These are phyloP conservation scores for Trametes cubensis DNA, from an alignment of 768 basidiomycete species.

Conservation along the genomic window DNA sequence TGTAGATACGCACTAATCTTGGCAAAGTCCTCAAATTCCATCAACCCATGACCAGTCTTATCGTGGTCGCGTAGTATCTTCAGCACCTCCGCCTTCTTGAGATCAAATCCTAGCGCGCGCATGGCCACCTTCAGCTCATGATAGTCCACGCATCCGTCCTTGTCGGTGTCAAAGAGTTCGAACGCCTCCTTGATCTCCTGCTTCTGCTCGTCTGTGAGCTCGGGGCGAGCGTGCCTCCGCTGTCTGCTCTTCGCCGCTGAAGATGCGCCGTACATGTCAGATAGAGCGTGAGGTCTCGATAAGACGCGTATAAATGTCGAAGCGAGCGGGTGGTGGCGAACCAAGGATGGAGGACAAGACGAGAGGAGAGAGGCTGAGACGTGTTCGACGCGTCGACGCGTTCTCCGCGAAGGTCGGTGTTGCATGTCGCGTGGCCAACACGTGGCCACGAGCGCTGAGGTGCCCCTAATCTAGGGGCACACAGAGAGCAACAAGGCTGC, in stretches of 20 bases:
- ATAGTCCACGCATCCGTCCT: conserved; percentile 94
- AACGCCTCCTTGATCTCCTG: conserved; percentile 99
- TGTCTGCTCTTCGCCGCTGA: conserved; percentile 74
- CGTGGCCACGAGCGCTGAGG: neutral
- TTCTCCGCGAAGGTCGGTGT: conserved; percentile 6
- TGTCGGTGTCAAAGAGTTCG: conserved; percentile 98
- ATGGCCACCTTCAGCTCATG: conserved; percentile 99
- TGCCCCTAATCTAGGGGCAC: neutral
- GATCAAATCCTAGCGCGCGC: conserved; percentile 95
- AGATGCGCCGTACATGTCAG: conserved; percentile 43
- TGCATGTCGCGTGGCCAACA: conserved; percentile 7
- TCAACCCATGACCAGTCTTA: conserved; percentile 77
- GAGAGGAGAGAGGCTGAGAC: conserved; percentile 4
- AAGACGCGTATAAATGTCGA: conserved; percentile 6
- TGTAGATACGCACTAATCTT: conserved; percentile 74
- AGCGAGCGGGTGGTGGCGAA: neutral
- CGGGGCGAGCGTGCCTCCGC: conserved; percentile 74
- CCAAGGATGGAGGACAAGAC: neutral
- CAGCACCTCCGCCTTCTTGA: conserved; percentile 98
- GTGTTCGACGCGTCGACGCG: conserved; percentile 20
- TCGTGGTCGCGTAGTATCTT: conserved; percentile 92
- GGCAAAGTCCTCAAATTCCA: conserved; percentile 93
- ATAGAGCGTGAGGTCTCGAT: no score
- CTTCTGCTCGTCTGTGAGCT: conserved; percentile 86
- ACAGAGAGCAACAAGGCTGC: neutral